A percentile compares a stretch with the other conserved stretches of the same genome.
Conservation (phyloP, 2,329 filamentous ascomycete genomes). For the Fusarium nygamai region DNA sequence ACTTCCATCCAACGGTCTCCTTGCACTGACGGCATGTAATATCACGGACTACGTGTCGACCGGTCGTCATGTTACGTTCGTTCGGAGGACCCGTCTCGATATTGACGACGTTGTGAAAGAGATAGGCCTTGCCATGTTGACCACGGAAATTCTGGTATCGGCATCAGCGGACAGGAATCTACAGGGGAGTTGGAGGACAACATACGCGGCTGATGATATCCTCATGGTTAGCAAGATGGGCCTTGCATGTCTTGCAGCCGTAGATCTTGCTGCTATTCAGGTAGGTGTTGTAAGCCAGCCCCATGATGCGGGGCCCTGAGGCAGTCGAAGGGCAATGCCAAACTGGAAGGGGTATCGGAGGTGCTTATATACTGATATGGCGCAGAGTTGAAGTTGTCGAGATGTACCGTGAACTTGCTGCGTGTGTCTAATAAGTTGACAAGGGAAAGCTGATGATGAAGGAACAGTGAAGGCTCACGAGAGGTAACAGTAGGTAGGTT, state of each 20-base stretch:
- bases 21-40: slow-evolving; percentile 92
- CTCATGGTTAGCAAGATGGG: slow-evolving; percentile 93
- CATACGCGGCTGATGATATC: slow-evolving; percentile 93
- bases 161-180: slow-evolving; percentile 9
- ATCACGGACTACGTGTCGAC: slow-evolving; percentile 91
- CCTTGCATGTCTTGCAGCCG: slow-evolving; percentile 94
- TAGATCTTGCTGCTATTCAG: slow-evolving; percentile 88
- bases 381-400: neutral
- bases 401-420: neutral
- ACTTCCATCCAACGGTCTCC: slow-evolving; percentile 96
- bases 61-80: slow-evolving; percentile 98
- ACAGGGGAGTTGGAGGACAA: neutral
- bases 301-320: slow-evolving; percentile 66
- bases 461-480: slow-evolving; percentile 7
- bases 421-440: neutral
- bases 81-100: slow-evolving; percentile 82
- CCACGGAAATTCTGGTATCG: slow-evolving; percentile 88
- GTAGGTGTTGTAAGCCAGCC: slow-evolving; percentile 91
- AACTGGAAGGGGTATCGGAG: neutral
- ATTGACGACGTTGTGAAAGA: slow-evolving; percentile 96
- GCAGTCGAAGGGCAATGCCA: neutral
- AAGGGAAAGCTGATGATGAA: slow-evolving; percentile 4
- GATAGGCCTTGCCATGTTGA: slow-evolving; percentile 96
- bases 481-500: neutral
- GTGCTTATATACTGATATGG: neutral